Evolutionary conservation across 2,329 filamentous ascomycete species (phyloP).

Genomic region (Venturia oleaginea): DNA sequence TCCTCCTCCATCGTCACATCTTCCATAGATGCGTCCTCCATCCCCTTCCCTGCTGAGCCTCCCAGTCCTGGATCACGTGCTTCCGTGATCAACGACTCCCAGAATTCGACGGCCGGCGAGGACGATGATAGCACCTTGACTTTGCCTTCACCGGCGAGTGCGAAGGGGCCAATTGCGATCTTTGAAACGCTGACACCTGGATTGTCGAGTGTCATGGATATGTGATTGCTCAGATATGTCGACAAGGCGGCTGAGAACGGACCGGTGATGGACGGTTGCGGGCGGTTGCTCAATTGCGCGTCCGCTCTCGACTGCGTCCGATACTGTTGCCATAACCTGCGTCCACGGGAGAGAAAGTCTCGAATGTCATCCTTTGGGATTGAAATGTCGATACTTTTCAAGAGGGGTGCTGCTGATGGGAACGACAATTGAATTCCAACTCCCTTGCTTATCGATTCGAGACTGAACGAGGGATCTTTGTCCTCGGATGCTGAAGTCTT

Average conservation of each 20-base stretch:
- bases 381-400: constrained; percentile 12
- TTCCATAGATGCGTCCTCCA: not conserved
- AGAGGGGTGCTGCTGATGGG: constrained; percentile 7
- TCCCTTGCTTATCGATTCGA: constrained; percentile 4
- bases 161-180: constrained; percentile 10
- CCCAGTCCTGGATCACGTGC: constrained; percentile 17
- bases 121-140: constrained; percentile 9
- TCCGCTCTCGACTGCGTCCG: not conserved
- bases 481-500: constrained; percentile 5
- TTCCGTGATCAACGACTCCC: constrained; percentile 11
- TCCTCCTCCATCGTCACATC: constrained; percentile 19
- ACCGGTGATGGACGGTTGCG: constrained; percentile 7
- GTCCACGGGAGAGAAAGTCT: constrained; percentile 3
- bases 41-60: constrained; percentile 11
- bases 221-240: constrained; percentile 13
- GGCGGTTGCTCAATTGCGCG: not conserved
- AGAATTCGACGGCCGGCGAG: not conserved
- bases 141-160: constrained; percentile 14
- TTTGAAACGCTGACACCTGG: constrained; percentile 11
- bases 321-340: constrained; percentile 7
- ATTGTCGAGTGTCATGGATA: constrained; percentile 8
- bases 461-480: constrained; percentile 3
- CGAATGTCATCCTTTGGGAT: constrained; percentile 14
- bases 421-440: constrained; percentile 13
- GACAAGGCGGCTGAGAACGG: constrained; percentile 14